Conservation (phyloP, 345 rosid genomes). For the Brassica nigra region DNA sequence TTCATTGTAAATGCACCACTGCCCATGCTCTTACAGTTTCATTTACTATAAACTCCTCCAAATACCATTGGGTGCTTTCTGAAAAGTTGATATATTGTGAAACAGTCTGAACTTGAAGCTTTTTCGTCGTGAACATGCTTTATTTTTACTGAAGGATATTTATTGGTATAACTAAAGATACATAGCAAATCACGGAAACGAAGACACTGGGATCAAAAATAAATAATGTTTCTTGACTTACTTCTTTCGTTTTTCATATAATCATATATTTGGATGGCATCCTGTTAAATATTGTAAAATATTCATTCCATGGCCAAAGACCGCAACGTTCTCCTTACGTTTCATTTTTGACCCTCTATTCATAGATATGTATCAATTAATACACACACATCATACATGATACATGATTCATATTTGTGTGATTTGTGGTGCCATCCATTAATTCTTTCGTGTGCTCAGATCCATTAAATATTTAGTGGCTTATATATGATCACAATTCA, state of each 20-base stretch:
- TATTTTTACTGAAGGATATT: no score
- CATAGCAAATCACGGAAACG: no score
- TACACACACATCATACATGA: background rate
- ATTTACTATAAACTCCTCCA: no score
- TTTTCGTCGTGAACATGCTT: no score
- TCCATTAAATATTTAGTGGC: slow-evolving; percentile 25
- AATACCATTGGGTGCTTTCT: no score
- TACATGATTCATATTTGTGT: background rate
- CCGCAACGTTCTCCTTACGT: background rate
- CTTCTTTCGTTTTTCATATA: background rate
- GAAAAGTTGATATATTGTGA: no score
- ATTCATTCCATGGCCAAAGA: background rate
- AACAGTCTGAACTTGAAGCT: no score
- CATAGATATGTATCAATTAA: background rate
- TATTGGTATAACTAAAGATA: no score
- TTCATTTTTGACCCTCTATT: no score
- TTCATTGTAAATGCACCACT: no score
- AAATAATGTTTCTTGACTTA: background rate
- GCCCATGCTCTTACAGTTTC: no score
- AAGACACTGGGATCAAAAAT: no score
- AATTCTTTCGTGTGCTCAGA: slow-evolving; percentile 11
- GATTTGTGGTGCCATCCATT: background rate
- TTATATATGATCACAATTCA: slow-evolving; percentile 16
- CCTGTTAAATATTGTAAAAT: background rate
- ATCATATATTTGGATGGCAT: background rate